Percentiles rank a stretch among this genome's conserved stretches.
Conservation (phyloP, 345 rosid genomes). For the Eutrema japonicum region DNA sequence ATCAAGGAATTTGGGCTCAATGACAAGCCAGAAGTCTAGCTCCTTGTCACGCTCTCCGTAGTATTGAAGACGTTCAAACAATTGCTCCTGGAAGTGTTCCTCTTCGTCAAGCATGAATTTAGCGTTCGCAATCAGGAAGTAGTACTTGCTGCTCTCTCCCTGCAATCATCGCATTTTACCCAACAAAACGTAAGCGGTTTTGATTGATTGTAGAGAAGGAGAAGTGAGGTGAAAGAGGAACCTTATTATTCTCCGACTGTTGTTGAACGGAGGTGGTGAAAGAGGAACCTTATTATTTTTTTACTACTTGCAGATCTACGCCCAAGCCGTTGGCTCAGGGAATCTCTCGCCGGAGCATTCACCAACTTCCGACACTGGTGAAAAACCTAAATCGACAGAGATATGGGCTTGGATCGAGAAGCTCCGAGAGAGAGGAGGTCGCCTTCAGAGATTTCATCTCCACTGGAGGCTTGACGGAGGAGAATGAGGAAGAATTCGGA, state of each 20-base stretch:
- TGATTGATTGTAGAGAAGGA: neutral
- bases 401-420: no score
- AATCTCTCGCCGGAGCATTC: no score
- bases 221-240: slow-evolving; percentile 8
- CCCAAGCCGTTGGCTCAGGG: no score
- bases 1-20: slow-evolving; percentile 90
- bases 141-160: slow-evolving; percentile 59
- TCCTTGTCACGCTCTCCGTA: slow-evolving; percentile 69
- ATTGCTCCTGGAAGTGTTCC: slow-evolving; percentile 86
- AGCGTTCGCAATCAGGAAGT: slow-evolving; percentile 85
- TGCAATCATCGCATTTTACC: slow-evolving; percentile 9
- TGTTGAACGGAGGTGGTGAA: slow-evolving; percentile 26
- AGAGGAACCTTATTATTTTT: neutral
- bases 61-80: slow-evolving; percentile 74
- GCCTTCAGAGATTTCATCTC: no score
- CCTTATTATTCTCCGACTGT: slow-evolving; percentile 24
- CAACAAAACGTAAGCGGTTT: neutral
- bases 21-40: slow-evolving; percentile 91
- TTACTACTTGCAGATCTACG: no score
- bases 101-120: slow-evolving; percentile 98
- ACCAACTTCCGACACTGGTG: no score
- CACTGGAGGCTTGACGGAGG: no score
- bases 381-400: no score
- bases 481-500: no score
- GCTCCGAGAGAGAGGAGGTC: no score